Evolutionary conservation across 345 rosid species (phyloP).

Genomic region (Chamaenerion angustifolium): DNA sequence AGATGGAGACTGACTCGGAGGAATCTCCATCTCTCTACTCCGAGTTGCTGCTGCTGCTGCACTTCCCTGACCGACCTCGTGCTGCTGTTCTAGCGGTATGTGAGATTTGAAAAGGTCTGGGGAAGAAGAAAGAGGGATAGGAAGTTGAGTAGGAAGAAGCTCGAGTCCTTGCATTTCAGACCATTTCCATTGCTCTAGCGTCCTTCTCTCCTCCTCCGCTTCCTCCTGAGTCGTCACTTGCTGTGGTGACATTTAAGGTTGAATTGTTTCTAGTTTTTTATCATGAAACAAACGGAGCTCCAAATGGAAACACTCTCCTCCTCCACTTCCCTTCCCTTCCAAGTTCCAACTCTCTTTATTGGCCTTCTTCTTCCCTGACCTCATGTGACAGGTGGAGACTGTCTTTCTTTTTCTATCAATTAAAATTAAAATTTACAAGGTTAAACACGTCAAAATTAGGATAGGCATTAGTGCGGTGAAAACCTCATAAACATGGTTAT

Average conservation of each 20-base stretch:
- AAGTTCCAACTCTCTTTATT: constrained; percentile 7
- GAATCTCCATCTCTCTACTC: constrained; percentile 40
- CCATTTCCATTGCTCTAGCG: constrained; percentile 90
- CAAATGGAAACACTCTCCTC: constrained; percentile 9
- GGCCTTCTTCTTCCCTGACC: constrained; percentile 17
- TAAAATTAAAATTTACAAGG: no score
- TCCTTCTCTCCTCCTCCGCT: constrained; percentile 49
- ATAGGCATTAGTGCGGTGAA: no score
- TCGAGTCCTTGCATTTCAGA: constrained; percentile 98
- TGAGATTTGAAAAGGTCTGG: constrained; percentile 14
- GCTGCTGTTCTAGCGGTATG: neutral
- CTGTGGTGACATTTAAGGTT: constrained; percentile 69
- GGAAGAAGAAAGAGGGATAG: constrained; percentile 15
- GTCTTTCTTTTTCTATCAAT: no score
- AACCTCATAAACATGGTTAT: no score
- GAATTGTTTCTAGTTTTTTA: neutral
- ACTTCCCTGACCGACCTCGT: neutral
- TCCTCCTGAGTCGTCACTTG: no score
- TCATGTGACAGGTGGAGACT: constrained; percentile 18
- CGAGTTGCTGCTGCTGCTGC: constrained; percentile 12
- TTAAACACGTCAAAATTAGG: no score
- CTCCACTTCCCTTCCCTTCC: no score
- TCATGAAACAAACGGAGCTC: neutral
- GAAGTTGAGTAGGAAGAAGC: constrained; percentile 34
- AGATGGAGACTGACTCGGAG: no score